Evolutionary conservation across 2,329 filamentous ascomycete species (phyloP).

Genomic region (Gnomoniopsis smithogilvyi): DNA sequence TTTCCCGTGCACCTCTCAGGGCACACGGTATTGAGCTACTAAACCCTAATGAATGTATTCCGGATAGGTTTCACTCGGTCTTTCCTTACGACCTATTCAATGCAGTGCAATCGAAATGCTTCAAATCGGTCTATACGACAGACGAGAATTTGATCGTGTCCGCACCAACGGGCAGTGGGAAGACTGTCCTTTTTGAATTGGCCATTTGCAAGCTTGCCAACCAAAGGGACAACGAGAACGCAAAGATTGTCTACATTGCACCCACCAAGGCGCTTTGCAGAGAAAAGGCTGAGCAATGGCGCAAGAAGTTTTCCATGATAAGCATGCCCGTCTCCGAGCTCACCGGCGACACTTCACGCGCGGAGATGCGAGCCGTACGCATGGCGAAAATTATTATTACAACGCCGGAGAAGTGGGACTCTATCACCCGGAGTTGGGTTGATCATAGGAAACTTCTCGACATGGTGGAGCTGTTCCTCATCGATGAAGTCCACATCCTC

Average conservation of each 20-base stretch:
- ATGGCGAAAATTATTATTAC: conserved; percentile 80
- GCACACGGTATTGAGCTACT: conserved; percentile 39
- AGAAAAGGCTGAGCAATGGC: conserved; percentile 75
- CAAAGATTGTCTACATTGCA: conserved; percentile 82
- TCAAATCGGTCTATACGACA: conserved; percentile 60
- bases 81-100: conserved; percentile 79
- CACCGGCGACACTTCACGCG: conserved; percentile 73
- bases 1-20: conserved; percentile 29
- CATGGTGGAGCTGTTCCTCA: conserved; percentile 74
- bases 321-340: conserved; percentile 71
- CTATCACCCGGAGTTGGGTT: conserved; percentile 81
- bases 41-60: conserved; percentile 49
- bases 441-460: conserved; percentile 73
- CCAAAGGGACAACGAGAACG: conserved; percentile 52
- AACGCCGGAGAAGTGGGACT: conserved; percentile 90
- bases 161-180: conserved; percentile 81
- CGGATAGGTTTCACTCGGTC: conserved; percentile 65
- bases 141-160: conserved; percentile 77
- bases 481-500: conserved; percentile 85
- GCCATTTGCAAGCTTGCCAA: conserved; percentile 72
- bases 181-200: conserved; percentile 78
- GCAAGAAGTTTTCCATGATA: conserved; percentile 66
- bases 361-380: conserved; percentile 65
- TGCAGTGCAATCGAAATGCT: conserved; percentile 78
- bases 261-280: conserved; percentile 81